A percentile compares a stretch with the other conserved stretches of the same genome.
These are phyloP conservation scores for Geotrichum candidum DNA, from an alignment of 1,139 yeast genomes.

Conservation along the genomic window DNA sequence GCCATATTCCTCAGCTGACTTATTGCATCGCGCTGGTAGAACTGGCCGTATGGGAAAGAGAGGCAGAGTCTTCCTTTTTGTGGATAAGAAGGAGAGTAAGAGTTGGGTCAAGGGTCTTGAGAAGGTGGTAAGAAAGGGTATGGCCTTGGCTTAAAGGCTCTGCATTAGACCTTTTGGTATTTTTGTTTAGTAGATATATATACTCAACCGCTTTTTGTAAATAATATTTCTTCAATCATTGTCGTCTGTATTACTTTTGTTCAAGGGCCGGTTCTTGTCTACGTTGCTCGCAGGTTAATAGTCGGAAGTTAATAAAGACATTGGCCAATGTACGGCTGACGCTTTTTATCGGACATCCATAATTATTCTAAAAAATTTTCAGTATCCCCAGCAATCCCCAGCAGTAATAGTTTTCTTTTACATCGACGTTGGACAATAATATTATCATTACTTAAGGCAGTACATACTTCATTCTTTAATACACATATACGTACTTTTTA, in stretches of 20 bases:
- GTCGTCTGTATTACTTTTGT: not conserved
- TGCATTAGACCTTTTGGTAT: too few species aligned
- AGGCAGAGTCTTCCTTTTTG: constrained; percentile 78
- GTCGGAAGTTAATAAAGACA: too few species aligned
- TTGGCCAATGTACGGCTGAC: not conserved
- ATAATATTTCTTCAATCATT: not conserved
- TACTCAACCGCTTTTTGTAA: not conserved
- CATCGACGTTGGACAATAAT: not conserved
- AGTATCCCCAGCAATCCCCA: not conserved
- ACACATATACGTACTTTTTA: too few species aligned
- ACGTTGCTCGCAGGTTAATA: too few species aligned
- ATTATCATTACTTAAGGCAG: not conserved
- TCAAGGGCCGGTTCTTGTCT: too few species aligned
- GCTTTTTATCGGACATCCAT: not conserved
- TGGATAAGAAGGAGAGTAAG: constrained; percentile 57
- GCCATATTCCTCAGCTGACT: constrained; percentile 77
- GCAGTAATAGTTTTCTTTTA: not conserved
- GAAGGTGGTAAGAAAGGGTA: constrained; percentile 50
- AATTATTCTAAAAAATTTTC: not conserved
- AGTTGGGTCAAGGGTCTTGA: constrained; percentile 85
- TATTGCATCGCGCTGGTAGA: constrained; percentile 88
- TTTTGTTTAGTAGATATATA: not conserved
- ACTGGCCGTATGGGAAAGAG: constrained; percentile 89
- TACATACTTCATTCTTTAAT: too few species aligned
- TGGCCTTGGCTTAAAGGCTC: constrained; percentile 17